These are phyloP conservation scores for Endocalyx cinctus DNA, from an alignment of 2,329 filamentous ascomycete species.

Conservation along the genomic window DNA sequence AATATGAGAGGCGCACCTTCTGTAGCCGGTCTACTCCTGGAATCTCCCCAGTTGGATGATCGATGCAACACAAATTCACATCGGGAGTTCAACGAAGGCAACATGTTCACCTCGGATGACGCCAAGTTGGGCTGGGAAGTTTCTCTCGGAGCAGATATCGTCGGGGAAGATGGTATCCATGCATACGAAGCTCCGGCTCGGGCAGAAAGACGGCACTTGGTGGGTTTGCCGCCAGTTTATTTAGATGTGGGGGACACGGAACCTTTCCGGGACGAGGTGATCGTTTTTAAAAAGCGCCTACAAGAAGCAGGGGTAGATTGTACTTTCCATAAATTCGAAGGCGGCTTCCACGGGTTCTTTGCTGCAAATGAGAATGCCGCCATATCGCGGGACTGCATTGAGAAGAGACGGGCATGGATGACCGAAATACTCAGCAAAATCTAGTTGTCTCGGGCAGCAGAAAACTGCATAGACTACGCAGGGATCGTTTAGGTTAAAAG, in stretches of 20 bases:
- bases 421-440: too few relatives aligned
- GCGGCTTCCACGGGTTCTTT: conserved; percentile 15
- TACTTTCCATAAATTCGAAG: conserved; percentile 7
- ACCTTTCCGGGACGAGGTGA: conserved; percentile 12
- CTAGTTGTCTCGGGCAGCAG: too few relatives aligned
- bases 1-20: conserved; percentile 1
- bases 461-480: too few relatives aligned
- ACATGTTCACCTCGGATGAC: conserved; percentile 14
- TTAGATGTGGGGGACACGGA: conserved; percentile 11
- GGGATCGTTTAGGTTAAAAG: too few relatives aligned
- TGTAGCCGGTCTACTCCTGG: conserved; percentile 10
- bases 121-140: conserved; percentile 9
- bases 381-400: conserved; percentile 5
- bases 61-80: conserved; percentile 10
- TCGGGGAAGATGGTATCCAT: conserved; percentile 7
- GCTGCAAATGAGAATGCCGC: conserved; percentile 8
- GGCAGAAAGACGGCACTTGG: conserved; percentile 7
- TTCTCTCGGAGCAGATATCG: conserved; percentile 9
- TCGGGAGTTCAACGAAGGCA: conserved; percentile 8
- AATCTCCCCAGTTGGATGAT: conserved; percentile 15
- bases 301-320: conserved; percentile 8
- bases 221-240: conserved; percentile 11
- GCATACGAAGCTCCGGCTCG: conserved; percentile 14
- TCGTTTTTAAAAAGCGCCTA: conserved; percentile 6
- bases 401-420: too few relatives aligned